These are phyloP conservation scores for Clonostachys rosea DNA, from an alignment of 2,329 filamentous ascomycete genomes.

Conservation along the genomic window DNA sequence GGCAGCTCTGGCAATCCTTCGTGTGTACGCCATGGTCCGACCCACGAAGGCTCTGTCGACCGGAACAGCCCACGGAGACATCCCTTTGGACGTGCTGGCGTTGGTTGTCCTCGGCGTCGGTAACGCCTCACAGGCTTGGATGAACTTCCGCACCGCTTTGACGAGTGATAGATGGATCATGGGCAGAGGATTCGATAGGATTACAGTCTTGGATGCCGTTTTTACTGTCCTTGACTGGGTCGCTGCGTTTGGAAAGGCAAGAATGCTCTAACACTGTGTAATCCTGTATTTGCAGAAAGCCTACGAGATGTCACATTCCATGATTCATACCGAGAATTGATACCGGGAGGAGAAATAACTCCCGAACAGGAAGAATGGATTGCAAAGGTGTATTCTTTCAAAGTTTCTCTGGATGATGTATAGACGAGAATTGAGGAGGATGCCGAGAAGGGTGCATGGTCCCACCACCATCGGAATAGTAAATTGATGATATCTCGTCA, in stretches of 20 bases:
- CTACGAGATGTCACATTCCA: too few species aligned
- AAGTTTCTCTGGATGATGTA: too few species aligned
- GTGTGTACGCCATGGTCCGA: slow-evolving; percentile 7
- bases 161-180: slow-evolving; percentile 14
- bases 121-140: slow-evolving; percentile 15
- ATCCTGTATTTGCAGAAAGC: too few species aligned
- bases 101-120: slow-evolving; percentile 13
- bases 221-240: slow-evolving; percentile 12
- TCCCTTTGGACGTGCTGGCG: slow-evolving; percentile 9
- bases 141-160: slow-evolving; percentile 11
- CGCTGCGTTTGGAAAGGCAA: slow-evolving; percentile 2
- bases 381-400: too few species aligned
- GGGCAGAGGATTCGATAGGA: slow-evolving; percentile 15
- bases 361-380: too few species aligned
- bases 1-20: slow-evolving; percentile 9
- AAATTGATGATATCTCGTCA: too few species aligned
- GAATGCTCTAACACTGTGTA: too few species aligned
- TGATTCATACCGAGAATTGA: too few species aligned
- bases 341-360: too few species aligned
- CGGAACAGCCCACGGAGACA: slow-evolving; percentile 6
- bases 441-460: too few species aligned
- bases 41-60: slow-evolving; percentile 5
- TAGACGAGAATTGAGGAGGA: too few species aligned
- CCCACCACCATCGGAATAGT: too few species aligned
- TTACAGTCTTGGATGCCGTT: slow-evolving; percentile 13